Conservation (phyloP, 768 basidiomycete species). For the Russula compacta region DNA sequence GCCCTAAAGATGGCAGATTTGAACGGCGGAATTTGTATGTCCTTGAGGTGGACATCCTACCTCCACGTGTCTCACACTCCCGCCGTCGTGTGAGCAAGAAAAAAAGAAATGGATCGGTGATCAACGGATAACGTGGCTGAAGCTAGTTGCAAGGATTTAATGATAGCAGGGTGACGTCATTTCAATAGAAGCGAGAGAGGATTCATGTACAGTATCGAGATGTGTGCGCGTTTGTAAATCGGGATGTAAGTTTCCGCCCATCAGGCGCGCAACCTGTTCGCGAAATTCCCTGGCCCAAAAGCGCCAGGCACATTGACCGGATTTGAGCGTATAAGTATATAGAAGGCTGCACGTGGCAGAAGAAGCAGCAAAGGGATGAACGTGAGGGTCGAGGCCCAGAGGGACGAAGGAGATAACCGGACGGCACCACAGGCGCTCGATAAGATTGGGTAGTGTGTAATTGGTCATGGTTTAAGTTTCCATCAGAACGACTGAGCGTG, state of each 20-base stretch:
- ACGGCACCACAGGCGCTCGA: neutral
- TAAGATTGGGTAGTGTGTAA: conserved; percentile 12
- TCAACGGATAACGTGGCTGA: neutral
- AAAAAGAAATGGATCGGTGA: neutral
- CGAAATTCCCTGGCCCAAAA: neutral
- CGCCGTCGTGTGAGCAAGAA: neutral
- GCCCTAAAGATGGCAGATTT: neutral
- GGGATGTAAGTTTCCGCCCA: conserved; percentile 15
- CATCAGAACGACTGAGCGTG: conserved; percentile 10
- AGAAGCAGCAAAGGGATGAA: neutral
- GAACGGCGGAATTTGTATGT: neutral
- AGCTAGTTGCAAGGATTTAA: neutral
- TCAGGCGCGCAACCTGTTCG: conserved; percentile 6
- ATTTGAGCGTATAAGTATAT: neutral
- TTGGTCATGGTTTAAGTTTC: conserved; percentile 12
- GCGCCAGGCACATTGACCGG: neutral
- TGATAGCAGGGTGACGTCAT: conserved; percentile 11
- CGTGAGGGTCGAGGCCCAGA: neutral
- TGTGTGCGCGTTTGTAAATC: neutral
- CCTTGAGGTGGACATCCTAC: neutral
- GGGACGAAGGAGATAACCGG: conserved; percentile 6
- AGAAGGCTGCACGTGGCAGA: conserved; percentile 2
- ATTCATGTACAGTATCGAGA: conserved; percentile 11
- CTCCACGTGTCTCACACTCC: neutral
- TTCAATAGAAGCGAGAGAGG: neutral